Evolutionary conservation across 305 asterid species (phyloP).

Genomic region (Solanum aculeatissimum): DNA sequence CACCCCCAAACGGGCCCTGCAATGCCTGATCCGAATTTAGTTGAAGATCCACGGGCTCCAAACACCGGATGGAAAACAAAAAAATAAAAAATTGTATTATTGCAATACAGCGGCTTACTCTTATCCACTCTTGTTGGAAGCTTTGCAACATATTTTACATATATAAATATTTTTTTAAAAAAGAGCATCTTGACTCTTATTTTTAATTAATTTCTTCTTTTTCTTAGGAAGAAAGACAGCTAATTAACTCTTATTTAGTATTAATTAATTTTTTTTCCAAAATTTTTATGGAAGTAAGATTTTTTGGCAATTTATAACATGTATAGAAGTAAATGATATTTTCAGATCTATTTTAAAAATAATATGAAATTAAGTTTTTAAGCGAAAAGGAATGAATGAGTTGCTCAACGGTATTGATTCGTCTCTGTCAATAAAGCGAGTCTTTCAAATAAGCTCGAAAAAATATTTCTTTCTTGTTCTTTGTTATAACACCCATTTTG

Average conservation of each 20-base stretch:
- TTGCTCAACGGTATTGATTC: too few species aligned
- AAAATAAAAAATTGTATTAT: too few species aligned
- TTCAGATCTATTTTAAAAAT: not conserved
- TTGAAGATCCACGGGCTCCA: too few species aligned
- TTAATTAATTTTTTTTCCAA: not conserved
- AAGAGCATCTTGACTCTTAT: not conserved
- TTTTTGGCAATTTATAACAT: not conserved
- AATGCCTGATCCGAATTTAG: too few species aligned
- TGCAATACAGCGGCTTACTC: conserved; percentile 6
- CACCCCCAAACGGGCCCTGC: too few species aligned
- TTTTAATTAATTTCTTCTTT: not conserved
- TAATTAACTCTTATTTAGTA: not conserved
- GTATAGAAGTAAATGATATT: not conserved
- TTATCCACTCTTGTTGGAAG: conserved; percentile 13
- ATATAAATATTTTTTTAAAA: not conserved
- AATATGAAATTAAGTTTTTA: not conserved
- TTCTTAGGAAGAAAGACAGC: not conserved
- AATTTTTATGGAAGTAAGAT: not conserved
- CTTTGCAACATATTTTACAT: not conserved
- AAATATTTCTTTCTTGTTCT: not conserved
- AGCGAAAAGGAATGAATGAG: too few species aligned
- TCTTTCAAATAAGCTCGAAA: too few species aligned
- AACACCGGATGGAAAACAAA: too few species aligned
- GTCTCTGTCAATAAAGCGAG: too few species aligned
- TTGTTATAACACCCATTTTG: too few species aligned